phyloP scores from a whole-genome alignment of 2,329 filamentous ascomycete genomes.

The Periconia sp. region DNA sequence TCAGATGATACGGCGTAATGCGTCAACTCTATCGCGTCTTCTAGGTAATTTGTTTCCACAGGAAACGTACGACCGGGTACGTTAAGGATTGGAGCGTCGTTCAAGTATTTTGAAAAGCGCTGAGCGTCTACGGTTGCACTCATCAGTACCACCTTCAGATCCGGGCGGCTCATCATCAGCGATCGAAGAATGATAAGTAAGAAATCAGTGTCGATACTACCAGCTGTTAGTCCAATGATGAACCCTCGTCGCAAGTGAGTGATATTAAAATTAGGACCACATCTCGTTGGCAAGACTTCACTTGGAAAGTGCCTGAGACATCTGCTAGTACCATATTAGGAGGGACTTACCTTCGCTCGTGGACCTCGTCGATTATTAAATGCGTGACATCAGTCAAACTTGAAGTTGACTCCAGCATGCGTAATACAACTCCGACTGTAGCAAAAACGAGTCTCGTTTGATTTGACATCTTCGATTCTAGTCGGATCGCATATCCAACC shows the following conservation, averaged over 20 bases:
- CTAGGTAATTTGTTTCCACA: slow-evolving; percentile 84
- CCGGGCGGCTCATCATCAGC: slow-evolving; percentile 74
- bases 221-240: slow-evolving; percentile 15
- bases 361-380: slow-evolving; percentile 95
- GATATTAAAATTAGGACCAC: too few relatives aligned
- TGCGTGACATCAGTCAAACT: slow-evolving; percentile 90
- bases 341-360: slow-evolving; percentile 70
- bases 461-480: slow-evolving; percentile 84
- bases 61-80: slow-evolving; percentile 95
- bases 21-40: slow-evolving; percentile 90
- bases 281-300: too few relatives aligned
- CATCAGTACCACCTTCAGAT: slow-evolving; percentile 94
- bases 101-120: slow-evolving; percentile 87
- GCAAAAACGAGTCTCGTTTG: slow-evolving; percentile 90
- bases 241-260: too few relatives aligned
- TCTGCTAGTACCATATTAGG: too few relatives aligned
- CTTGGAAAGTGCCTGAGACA: too few relatives aligned
- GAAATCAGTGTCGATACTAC: slow-evolving; percentile 91
- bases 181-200: slow-evolving; percentile 89
- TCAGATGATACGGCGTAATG: slow-evolving; percentile 62
- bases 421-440: slow-evolving; percentile 89
- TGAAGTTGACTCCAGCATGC: slow-evolving; percentile 91
- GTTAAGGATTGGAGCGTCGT: slow-evolving; percentile 82
- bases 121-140: slow-evolving; percentile 95
- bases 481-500: slow-evolving; percentile 90